Base-by-base conservation (phyloP, 1,139 yeast species). In the Kurtzmaniella quercitrusa region DNA sequence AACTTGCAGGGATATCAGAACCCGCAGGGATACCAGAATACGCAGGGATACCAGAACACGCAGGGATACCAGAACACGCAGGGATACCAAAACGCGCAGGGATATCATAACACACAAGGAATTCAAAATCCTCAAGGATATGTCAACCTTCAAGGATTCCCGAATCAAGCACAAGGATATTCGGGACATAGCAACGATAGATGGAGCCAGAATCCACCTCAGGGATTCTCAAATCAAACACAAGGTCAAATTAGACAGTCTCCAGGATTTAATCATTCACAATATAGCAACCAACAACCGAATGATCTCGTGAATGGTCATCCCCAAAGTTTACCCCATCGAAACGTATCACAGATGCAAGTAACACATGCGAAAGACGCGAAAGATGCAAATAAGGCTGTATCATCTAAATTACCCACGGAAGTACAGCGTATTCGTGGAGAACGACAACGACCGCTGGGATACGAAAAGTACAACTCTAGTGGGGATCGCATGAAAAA, bases 341-440 rank as follows among this genome's bases (percentile, higher is more conserved):
- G n/a, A 9, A 26, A 26, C n/a, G 30, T 26, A 9, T 14, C 30
- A 9, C 9, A 26, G n/a, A 26, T 26, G 30, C 30, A 12, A 9
- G 5, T 14, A 26, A 14, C 30, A 26, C n/a, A 6, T 4, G n/a
- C n/a, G 9, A 26, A 5, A 26, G 12, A 14, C 30, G n/a, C n/a
- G n/a, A n/a, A n/a, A n/a, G n/a, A n/a, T n/a, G n/a, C n/a, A n/a
- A n/a, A n/a, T n/a, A n/a, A n/a, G n/a, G n/a, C n/a, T n/a, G n/a
- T n/a, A n/a, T n/a, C n/a, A 12, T 26, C 30, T 9, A 26, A 26
- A 26, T 5, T 9, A 14, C 34, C 16, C 3, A 30, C 34, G 15
- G 34, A 30, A 16, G 34, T 30, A 3, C 34, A 30, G 34, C 16
- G 18, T 14, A 30, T 30, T 30, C 34, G 34, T 30, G 18, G 34